Base-by-base conservation (phyloP, 192 early-diverging fungal genomes). In the Coemansia sp. region DNA sequence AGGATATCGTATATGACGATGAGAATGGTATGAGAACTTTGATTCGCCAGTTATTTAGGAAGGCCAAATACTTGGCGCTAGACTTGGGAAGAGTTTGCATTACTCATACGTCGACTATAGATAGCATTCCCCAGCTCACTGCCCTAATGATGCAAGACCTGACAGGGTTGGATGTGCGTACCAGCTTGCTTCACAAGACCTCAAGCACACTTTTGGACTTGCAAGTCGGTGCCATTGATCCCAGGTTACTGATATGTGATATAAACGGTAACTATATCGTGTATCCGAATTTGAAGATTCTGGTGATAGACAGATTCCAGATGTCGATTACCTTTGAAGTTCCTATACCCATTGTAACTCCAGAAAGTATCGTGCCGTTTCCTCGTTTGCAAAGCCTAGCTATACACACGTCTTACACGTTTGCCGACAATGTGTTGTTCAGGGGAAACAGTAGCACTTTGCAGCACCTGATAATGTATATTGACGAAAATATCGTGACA, bases 371-470 rank as follows among this genome's bases (percentile, higher is more conserved):
- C 21, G 65, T 57, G 10, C 54, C 33, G 9, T 67, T 67, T 59
- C 65, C 65, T 5, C 17, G 24, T 14, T 36, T 67, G 24, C 29
- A 44, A 11, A 14, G 24, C 24, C 50, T 67, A 27, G 3, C 39
- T 4, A 27, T 54, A 14, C 3, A 59, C 6, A 17, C 29, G 13
- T 34, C 36, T 1, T 67, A 67, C 17, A 39, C 39, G 7, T 67
- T 40, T 14, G 36, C 37, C 1, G 53, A 67, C 37, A 24, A 67
- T 59, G 54, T 57, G 13, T 37, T 67, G 27, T 67, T 67, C 17
- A 34, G 65, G 16, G 65, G 65, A 11, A 67, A 66, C 27, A 54
- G 36, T 24, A 40, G 19, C 13, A 59, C 54, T 6, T 29, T 67
- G 8, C 53, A 59, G 16, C n/a, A n/a, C 36, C 29, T 67, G n/a